phyloP scores from a whole-genome alignment of 805 yeast species.

The Lachancea sp. region DNA sequence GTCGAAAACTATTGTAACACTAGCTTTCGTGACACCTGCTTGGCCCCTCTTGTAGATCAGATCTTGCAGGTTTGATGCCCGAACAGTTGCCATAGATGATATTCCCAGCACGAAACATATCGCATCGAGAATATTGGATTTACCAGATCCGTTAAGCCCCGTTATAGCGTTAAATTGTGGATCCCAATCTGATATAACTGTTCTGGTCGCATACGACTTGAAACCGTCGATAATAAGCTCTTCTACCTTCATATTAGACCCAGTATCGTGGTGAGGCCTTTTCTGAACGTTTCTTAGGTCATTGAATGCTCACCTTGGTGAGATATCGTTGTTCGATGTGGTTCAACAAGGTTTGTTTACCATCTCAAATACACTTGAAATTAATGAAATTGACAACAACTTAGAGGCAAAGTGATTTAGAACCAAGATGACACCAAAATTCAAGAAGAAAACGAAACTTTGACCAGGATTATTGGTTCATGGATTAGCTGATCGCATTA shows the following conservation, averaged over 20 bases:
- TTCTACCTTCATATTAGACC: constrained; percentile 69
- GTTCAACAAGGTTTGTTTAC: neutral
- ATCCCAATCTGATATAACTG: constrained; percentile 95
- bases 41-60: constrained; percentile 95
- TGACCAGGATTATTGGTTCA: too few relatives aligned
- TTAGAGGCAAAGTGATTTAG: too few relatives aligned
- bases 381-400: neutral
- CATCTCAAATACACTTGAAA: neutral
- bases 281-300: neutral
- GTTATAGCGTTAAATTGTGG: constrained; percentile 95
- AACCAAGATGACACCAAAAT: too few relatives aligned
- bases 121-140: constrained; percentile 92
- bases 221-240: constrained; percentile 96
- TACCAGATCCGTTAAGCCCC: constrained; percentile 96
- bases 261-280: neutral
- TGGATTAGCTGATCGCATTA: too few relatives aligned
- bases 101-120: constrained; percentile 98
- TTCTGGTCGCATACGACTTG: constrained; percentile 94
- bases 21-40: constrained; percentile 95
- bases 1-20: constrained; percentile 93
- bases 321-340: neutral
- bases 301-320: neutral
- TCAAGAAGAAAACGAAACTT: too few relatives aligned
- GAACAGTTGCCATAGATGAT: constrained; percentile 86
- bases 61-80: constrained; percentile 91